Evolutionary conservation across 2,329 filamentous ascomycete species (phyloP), one percentile per base, ranked within the genome.

Genomic region (Sporothrix luriei): DNA sequence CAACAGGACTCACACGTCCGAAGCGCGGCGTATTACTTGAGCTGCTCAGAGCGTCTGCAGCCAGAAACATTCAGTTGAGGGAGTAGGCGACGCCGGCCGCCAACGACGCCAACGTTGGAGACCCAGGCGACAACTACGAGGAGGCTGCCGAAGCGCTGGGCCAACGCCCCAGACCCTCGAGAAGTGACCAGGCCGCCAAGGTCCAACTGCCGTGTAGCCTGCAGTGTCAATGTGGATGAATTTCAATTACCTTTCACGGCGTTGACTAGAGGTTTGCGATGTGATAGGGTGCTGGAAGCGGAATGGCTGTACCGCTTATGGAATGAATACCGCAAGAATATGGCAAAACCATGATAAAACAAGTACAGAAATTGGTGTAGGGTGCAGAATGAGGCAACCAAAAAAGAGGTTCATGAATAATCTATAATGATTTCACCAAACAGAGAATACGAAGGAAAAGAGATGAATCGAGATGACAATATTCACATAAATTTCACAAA

Each of bases 71-170:
- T n/a, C n/a, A n/a, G n/a, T n/a, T n/a, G n/a, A n/a, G n/a, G n/a
- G n/a, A 68, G 55, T 62, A 68, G 26, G 66, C 66, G 5, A 68
- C 54, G 19, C 66, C 54, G 29, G 66, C 66, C 66, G 43, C 66
- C 66, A 51, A 68, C 59, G 66, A 61, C 66, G 26, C 54, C 66
- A 68, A 62, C 52, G 55, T 68, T 68, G 66, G 55, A 68, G 24
- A 68, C 24, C n/a, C 66, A 68, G 19, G 66, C 66, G 21, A 68
- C 59, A n/a, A 59, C 59, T 0, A 68, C 54, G 3, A 68, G 24
- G 24, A 33, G 54, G 48, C 66, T 68, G 54, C 66, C 66, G 10
- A 68, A 55, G 21, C 19, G 13, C n/a, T 57, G 16, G 13, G n/a
- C 66, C 43, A 29, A 68, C 52, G 43, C 43, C 66, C 46, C 54